phyloP scores from a whole-genome alignment of 2,329 filamentous ascomycete species.

The Aspergillus pseudoglaucus region DNA sequence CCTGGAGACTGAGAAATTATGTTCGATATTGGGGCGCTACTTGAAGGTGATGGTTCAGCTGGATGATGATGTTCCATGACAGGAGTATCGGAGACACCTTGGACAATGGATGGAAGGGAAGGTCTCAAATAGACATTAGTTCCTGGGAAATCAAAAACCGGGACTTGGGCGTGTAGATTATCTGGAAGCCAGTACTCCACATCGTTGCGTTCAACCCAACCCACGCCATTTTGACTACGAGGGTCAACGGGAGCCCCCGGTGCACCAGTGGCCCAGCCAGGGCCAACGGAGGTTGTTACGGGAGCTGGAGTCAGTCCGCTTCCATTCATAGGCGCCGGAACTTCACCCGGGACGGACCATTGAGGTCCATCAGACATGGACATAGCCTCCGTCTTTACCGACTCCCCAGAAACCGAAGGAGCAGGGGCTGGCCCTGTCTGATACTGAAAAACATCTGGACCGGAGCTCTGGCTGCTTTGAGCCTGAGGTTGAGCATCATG shows the following conservation, averaged over 20 bases:
- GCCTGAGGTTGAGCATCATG: constrained; percentile 6
- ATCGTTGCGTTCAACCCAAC: constrained; percentile 24
- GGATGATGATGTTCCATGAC: constrained; percentile 14
- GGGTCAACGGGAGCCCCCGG: constrained; percentile 17
- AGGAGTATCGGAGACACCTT: constrained; percentile 15
- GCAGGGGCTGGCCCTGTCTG: constrained; percentile 12
- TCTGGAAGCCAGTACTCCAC: constrained; percentile 31
- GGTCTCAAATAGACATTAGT: constrained; percentile 31
- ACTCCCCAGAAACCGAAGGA: constrained; percentile 5
- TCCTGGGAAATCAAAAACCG: constrained; percentile 28
- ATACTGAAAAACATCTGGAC: constrained; percentile 17
- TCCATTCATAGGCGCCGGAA: constrained; percentile 17
- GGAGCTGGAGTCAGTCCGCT: constrained; percentile 12
- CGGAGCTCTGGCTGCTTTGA: constrained; percentile 9
- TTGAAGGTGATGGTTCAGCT: constrained; percentile 11
- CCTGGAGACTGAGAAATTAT: constrained; percentile 13
- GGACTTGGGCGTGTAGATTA: constrained; percentile 26
- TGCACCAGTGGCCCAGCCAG: constrained; percentile 14
- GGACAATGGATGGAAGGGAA: constrained; percentile 29
- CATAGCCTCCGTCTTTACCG: constrained; percentile 8
- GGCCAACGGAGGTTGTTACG: constrained; percentile 12
- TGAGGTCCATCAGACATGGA: constrained; percentile 16
- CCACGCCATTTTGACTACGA: constrained; percentile 12
- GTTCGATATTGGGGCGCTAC: constrained; percentile 14
- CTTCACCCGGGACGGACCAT: constrained; percentile 14